These are phyloP conservation scores for Chiua virens DNA, from an alignment of 768 basidiomycete species.

Conservation along the genomic window DNA sequence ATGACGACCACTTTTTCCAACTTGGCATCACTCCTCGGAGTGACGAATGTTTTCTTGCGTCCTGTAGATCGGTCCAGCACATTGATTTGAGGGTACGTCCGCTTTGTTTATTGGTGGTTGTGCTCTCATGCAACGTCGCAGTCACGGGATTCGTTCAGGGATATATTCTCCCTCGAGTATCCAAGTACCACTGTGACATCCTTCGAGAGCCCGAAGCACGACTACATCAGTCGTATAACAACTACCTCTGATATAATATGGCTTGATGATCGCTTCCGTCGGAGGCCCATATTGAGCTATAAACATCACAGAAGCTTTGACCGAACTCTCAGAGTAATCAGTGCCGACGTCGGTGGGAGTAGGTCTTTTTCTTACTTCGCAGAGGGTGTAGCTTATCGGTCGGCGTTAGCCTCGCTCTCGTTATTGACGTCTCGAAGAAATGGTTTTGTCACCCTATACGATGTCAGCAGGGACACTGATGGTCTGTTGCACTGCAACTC, in stretches of 20 bases:
- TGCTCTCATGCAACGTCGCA: slow-evolving; percentile 17
- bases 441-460: slow-evolving; percentile 60
- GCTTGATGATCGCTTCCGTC: slow-evolving; percentile 64
- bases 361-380: slow-evolving; percentile 6
- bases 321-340: slow-evolving; percentile 49
- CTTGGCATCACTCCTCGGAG: slow-evolving; percentile 38
- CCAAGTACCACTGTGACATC: slow-evolving; percentile 50
- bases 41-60: slow-evolving; percentile 47
- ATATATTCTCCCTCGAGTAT: slow-evolving; percentile 37
- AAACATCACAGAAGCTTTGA: slow-evolving; percentile 64
- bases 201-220: slow-evolving; percentile 43
- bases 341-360: slow-evolving; percentile 37
- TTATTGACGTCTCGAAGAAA: slow-evolving; percentile 62
- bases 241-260: slow-evolving; percentile 67
- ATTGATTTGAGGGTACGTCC: slow-evolving; percentile 59
- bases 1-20: slow-evolving; percentile 50
- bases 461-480: slow-evolving; percentile 45
- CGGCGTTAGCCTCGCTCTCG: slow-evolving; percentile 45
- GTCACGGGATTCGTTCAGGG: slow-evolving; percentile 27
- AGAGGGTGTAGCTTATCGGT: not conserved
- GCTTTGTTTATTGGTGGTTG: not conserved
- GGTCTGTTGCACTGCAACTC: slow-evolving; percentile 44
- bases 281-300: slow-evolving; percentile 57
- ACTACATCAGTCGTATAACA: slow-evolving; percentile 50
- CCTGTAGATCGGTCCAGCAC: slow-evolving; percentile 40